Evolutionary conservation across 352 stramenopile species (phyloP).

Genomic region (Phytophthora macrochlamydospora): DNA sequence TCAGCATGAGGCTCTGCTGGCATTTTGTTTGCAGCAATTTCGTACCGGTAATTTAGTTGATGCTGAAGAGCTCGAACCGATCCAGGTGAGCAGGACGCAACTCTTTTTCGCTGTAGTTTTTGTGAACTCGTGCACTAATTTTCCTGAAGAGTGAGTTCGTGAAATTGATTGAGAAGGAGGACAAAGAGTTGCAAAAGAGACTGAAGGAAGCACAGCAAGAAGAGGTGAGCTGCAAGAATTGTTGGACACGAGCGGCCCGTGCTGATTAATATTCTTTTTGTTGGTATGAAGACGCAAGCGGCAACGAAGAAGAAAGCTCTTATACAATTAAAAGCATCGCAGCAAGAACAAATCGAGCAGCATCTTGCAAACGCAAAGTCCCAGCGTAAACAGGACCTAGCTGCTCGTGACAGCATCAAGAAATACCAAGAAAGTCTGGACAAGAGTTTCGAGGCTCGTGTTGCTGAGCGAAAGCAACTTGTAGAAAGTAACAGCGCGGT

Average conservation of each 20-base stretch:
- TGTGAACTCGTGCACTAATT: neutral
- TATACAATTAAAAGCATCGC: slow-evolving; percentile 30
- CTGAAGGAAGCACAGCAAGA: slow-evolving; percentile 24
- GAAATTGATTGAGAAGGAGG: slow-evolving; percentile 24
- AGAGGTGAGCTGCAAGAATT: slow-evolving; percentile 14
- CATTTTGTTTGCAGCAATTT: slow-evolving; percentile 37
- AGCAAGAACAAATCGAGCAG: slow-evolving; percentile 39
- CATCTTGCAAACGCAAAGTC: slow-evolving; percentile 14
- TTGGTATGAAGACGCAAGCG: slow-evolving; percentile 9
- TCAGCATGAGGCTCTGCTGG: slow-evolving; percentile 34
- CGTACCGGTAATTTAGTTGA: slow-evolving; percentile 10
- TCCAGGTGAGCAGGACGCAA: slow-evolving; percentile 18
- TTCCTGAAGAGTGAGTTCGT: slow-evolving; percentile 28
- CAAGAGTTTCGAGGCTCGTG: slow-evolving; percentile 12
- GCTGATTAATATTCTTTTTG: neutral
- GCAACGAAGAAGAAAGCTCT: slow-evolving; percentile 28
- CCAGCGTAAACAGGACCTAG: slow-evolving; percentile 30
- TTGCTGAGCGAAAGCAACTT: slow-evolving; percentile 23
- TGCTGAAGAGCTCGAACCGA: slow-evolving; percentile 19
- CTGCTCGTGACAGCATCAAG: slow-evolving; percentile 14
- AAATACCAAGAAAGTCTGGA: slow-evolving; percentile 24
- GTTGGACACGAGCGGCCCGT: neutral
- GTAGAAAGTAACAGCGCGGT: slow-evolving; percentile 22
- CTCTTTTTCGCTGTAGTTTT: neutral
- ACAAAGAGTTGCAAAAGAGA: slow-evolving; percentile 23